These are phyloP conservation scores for Saccharomyces cerevisiae DNA, from an alignment of 805 yeast species.

Conservation along the genomic window DNA sequence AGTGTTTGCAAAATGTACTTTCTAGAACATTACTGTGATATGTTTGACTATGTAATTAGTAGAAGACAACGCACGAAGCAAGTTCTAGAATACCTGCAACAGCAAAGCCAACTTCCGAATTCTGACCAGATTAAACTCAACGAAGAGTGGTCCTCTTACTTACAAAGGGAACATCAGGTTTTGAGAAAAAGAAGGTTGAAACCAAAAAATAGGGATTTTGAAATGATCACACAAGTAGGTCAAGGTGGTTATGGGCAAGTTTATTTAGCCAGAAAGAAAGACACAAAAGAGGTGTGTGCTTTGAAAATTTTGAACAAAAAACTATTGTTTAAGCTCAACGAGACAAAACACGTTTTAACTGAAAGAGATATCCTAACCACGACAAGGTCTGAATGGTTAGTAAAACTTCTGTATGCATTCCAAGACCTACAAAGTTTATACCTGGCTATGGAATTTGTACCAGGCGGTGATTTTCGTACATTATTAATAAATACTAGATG, in stretches of 20 bases:
- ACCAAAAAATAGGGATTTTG: slow-evolving; percentile 91
- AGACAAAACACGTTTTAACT: slow-evolving; percentile 89
- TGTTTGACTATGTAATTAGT: slow-evolving; percentile 83
- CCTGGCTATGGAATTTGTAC: slow-evolving; percentile 98
- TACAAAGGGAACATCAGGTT: slow-evolving; percentile 74
- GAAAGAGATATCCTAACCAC: slow-evolving; percentile 97
- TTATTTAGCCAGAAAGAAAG: slow-evolving; percentile 88
- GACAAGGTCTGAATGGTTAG: slow-evolving; percentile 92
- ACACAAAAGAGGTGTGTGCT: slow-evolving; percentile 92
- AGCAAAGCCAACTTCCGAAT: slow-evolving; percentile 23
- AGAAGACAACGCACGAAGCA: slow-evolving; percentile 75
- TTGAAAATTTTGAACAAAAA: slow-evolving; percentile 84
- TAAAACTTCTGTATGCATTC: slow-evolving; percentile 85
- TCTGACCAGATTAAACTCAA: slow-evolving; percentile 36
- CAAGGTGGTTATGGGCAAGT: slow-evolving; percentile 99
- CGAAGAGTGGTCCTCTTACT: slow-evolving; percentile 64
- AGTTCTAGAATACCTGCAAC: slow-evolving; percentile 49
- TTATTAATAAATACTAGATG: slow-evolving; percentile 87
- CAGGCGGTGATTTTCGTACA: slow-evolving; percentile 98
- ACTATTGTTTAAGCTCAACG: slow-evolving; percentile 79
- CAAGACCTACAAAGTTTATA: slow-evolving; percentile 87
- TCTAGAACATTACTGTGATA: slow-evolving; percentile 90
- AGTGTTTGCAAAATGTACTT: slow-evolving; percentile 91
- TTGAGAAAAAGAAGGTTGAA: slow-evolving; percentile 83
- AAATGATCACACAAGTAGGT: slow-evolving; percentile 95